phyloP scores from a whole-genome alignment of 2,329 filamentous ascomycete species.

The Fonsecaea pedrosoi region DNA sequence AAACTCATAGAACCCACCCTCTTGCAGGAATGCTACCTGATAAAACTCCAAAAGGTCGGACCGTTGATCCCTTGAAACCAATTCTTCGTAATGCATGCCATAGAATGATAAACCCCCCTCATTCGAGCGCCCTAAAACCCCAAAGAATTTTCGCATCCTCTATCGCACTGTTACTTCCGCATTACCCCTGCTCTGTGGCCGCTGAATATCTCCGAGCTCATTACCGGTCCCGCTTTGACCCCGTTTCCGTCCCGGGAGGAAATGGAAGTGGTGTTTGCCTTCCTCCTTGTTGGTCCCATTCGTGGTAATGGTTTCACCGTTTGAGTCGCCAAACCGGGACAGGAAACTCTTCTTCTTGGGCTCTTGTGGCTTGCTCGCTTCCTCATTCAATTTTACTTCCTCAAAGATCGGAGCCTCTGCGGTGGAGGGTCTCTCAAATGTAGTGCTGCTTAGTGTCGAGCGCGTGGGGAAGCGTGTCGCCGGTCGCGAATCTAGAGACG shows the following conservation, averaged over 20 bases:
- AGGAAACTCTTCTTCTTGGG: constrained; percentile 82
- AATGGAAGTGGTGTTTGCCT: constrained; percentile 60
- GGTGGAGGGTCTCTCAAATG: constrained; percentile 68
- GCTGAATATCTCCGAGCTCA: constrained; percentile 71
- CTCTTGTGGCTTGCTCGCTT: constrained; percentile 61
- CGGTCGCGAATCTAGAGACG: constrained; percentile 79
- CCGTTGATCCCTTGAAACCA: constrained; percentile 14
- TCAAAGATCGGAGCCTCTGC: constrained; percentile 67
- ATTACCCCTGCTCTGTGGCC: constrained; percentile 41
- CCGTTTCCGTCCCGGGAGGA: constrained; percentile 75
- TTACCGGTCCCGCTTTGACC: constrained; percentile 73
- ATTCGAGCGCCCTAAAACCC: not conserved
- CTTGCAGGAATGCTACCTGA: constrained; percentile 2
- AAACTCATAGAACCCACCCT: constrained; percentile 1
- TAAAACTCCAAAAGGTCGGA: constrained; percentile 16
- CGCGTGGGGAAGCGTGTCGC: constrained; percentile 65
- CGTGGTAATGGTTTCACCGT: constrained; percentile 45
- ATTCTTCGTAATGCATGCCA: constrained; percentile 34
- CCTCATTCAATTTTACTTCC: constrained; percentile 85
- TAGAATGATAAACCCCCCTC: constrained; percentile 26
- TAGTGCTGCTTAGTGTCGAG: constrained; percentile 64
- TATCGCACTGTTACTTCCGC: constrained; percentile 40
- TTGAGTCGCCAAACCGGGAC: constrained; percentile 74
- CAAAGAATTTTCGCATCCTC: not conserved
- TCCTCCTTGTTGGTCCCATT: constrained; percentile 39